Evolutionary conservation across 2,329 filamentous ascomycete genomes (phyloP).

Genomic region (Ploettnerulaceae sp.): DNA sequence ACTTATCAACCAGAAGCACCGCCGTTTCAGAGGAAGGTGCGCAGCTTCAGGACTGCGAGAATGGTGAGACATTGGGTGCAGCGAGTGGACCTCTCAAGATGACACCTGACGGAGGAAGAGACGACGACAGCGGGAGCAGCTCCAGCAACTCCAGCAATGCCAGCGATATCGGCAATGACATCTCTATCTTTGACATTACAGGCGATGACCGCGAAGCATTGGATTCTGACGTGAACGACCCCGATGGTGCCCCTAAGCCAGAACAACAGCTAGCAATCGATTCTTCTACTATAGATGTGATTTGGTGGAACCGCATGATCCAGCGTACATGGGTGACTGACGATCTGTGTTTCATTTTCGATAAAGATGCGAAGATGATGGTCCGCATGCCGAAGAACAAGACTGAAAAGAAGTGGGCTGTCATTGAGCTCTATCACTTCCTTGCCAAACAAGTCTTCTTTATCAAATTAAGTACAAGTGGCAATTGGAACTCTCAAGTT

Average conservation of each 20-base stretch:
- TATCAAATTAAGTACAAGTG: neutral
- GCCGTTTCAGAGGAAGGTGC: too few species aligned
- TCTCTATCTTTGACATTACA: too few species aligned
- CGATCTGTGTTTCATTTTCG: neutral
- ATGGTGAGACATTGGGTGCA: too few species aligned
- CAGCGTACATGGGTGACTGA: neutral
- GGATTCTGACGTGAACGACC: neutral
- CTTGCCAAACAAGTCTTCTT: conserved; percentile 1
- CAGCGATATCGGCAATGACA: too few species aligned
- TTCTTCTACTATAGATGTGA: neutral
- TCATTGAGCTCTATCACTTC: neutral
- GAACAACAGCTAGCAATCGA: neutral
- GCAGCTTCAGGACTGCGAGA: too few species aligned
- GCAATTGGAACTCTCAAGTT: neutral
- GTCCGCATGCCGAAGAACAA: neutral
- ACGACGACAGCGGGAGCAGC: neutral
- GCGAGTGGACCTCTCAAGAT: neutral
- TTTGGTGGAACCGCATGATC: neutral
- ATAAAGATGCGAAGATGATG: neutral
- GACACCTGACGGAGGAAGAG: neutral
- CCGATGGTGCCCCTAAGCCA: neutral
- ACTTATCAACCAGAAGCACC: too few species aligned
- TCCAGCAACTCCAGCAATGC: too few species aligned
- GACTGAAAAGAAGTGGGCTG: neutral
- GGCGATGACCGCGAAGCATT: too few species aligned